phyloP scores from a whole-genome alignment of 116 monocot genomes.

The Papilionanthe hybrid region DNA sequence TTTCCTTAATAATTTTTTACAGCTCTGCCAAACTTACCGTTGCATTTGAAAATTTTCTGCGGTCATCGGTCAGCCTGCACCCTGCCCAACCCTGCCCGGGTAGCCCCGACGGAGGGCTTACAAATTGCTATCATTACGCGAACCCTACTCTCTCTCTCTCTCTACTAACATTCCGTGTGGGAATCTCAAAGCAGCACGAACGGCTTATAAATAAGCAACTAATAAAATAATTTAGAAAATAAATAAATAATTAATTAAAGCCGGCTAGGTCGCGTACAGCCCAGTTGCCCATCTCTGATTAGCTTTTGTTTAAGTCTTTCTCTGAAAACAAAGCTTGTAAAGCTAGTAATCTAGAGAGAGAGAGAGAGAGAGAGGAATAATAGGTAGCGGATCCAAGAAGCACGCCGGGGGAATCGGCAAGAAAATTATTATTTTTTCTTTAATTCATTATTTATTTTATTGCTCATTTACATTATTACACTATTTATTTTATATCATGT shows the following conservation, averaged over 20 bases:
- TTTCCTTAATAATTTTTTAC: too few species aligned
- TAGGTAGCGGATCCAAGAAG: constrained; percentile 38
- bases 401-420: constrained; percentile 40
- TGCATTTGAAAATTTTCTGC: neutral
- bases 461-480: too few species aligned
- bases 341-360: neutral
- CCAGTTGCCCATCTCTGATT: neutral
- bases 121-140: neutral
- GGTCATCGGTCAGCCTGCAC: neutral
- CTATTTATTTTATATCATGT: too few species aligned
- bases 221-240: neutral
- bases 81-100: neutral
- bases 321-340: constrained; percentile 8
- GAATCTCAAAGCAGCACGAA: neutral
- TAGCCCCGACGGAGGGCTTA: neutral
- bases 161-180: neutral
- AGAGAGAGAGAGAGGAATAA: constrained; percentile 17
- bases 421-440: neutral
- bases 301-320: neutral
- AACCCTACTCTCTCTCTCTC: neutral
- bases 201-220: neutral
- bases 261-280: neutral
- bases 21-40: neutral
- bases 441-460: neutral
- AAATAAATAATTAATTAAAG: neutral